Evolutionary conservation across 345 rosid genomes (phyloP).

Genomic region (Physaria fendleri): DNA sequence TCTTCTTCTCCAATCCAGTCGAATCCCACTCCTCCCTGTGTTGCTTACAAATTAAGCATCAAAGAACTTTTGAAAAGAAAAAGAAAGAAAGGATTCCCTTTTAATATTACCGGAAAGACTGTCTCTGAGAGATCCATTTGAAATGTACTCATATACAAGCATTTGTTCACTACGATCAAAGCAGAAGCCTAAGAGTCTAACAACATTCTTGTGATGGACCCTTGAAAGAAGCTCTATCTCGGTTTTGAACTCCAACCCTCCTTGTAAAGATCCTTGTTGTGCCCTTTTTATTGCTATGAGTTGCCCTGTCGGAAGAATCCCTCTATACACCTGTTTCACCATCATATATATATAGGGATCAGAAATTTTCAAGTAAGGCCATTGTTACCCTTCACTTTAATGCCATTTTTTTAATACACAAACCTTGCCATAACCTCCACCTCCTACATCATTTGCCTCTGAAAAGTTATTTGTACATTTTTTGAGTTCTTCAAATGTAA

Average conservation of each 20-base stretch:
- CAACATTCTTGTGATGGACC: slow-evolving; percentile 78
- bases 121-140: slow-evolving; percentile 57
- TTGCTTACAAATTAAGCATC: not conserved
- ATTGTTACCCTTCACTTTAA: too few relatives aligned
- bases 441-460: slow-evolving; percentile 56
- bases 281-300: slow-evolving; percentile 72
- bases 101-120: slow-evolving; percentile 50
- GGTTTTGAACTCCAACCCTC: slow-evolving; percentile 66
- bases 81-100: too few relatives aligned
- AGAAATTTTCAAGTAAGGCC: not conserved
- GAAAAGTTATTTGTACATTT: slow-evolving; percentile 67
- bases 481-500: slow-evolving; percentile 64
- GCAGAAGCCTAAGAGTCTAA: slow-evolving; percentile 61
- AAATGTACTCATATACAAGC: slow-evolving; percentile 61
- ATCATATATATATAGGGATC: not conserved
- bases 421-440: slow-evolving; percentile 92
- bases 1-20: slow-evolving; percentile 75
- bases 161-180: slow-evolving; percentile 66
- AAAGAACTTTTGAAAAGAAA: too few relatives aligned
- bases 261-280: slow-evolving; percentile 69
- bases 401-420: not conserved
- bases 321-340: slow-evolving; percentile 62
- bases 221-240: slow-evolving; percentile 86
- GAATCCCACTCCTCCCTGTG: slow-evolving; percentile 71
- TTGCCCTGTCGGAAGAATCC: slow-evolving; percentile 47